Evolutionary conservation across 2,329 filamentous ascomycete species (phyloP), one percentile per base, ranked within the genome.

Genomic region (Colletotrichum euphorbiae): DNA sequence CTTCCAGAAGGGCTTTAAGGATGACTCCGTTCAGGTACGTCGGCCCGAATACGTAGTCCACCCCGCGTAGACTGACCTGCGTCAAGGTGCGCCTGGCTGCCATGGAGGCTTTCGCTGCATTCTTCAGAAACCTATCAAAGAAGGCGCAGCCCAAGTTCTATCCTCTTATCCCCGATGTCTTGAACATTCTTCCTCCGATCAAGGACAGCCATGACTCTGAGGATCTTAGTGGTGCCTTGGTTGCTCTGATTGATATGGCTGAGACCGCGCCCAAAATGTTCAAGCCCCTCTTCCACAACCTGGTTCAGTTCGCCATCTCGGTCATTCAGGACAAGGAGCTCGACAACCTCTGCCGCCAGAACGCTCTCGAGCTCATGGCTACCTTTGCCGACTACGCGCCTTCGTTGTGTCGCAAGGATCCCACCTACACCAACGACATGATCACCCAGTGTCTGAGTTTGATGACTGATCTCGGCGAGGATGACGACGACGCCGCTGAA

Each of bases 241-340:
- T 98, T 63, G 91, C 95, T 24, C 86, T 99, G 54, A 98, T 99
- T 74, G 96, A 98, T 72, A 86, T 99, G 62, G 96, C 96, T 43
- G 96, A 98, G 80, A 88, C 91, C n/a, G 92, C 93, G 21, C 94
- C 95, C 21, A 97, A 96, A 81, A 98, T 98, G 94, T 99, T 99
- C 83, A 97, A 96, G 81, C 87, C 87, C 19, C 85, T 97, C n/a
- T 99, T 99, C 83, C 91, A 92, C 76, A 94, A 93, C 75, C 86
- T 99, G 4, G 95, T 98, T 58, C 90, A 93, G 73, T 98, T 99
- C 81, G 95, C 91, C 78, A 90, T 98, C 69, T 93, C 93, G 6
- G 94, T 98, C 66, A 93, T 99, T 73, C 93, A 97, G 75, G 95
- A 99, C 78, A 98, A 98, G 82, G 94, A 98, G 70, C 87, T 99